Conservation (phyloP, 306 rosid genomes). For the peach (Prunus persica) region Prunus_persica_NCBIv2 NC_034010.1:29968001-29968500, state of each 20-base stretch:
- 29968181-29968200: conserved; percentile 82
- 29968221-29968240: conserved; percentile 5
- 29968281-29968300: background rate
- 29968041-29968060: background rate
- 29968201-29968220: background rate
- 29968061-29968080: background rate
- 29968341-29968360: background rate
- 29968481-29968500: background rate
- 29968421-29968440: background rate
- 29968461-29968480: background rate
- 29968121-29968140: conserved; percentile 52
- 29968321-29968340: background rate
- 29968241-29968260: background rate
- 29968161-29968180: conserved; percentile 77
- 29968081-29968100: background rate
- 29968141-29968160: conserved; percentile 70
- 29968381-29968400: no score
- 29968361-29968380: background rate
- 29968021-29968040: background rate
- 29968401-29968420: background rate
- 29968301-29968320: conserved; percentile 5
- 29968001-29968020: conserved; percentile 9
- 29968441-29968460: background rate
- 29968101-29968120: conserved; percentile 63
- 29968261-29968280: conserved; percentile 6